A percentile compares a stretch with the other conserved stretches of the same genome.
Conservation (phyloP, 805 yeast species). For the Peterozyma toletana region DNA sequence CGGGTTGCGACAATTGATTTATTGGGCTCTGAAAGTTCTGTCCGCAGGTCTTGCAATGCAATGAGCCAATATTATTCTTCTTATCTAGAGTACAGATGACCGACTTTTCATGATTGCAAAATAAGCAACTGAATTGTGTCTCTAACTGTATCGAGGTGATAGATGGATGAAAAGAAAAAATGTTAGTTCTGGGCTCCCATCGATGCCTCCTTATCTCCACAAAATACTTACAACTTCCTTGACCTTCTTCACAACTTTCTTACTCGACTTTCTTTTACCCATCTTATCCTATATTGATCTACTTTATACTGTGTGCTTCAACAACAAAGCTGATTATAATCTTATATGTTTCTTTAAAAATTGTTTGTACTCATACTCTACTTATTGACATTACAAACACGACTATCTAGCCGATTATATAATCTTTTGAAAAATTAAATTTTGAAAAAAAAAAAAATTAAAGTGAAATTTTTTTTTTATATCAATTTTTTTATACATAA, state of each 20-base stretch:
- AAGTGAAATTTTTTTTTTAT: no score
- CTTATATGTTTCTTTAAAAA: no score
- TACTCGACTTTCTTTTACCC: conserved; percentile 84
- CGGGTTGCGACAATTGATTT: conserved; percentile 79
- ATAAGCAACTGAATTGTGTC: conserved; percentile 80
- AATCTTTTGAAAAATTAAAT: no score
- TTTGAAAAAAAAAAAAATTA: no score
- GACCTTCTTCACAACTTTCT: conserved; percentile 72
- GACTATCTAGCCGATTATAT: no score
- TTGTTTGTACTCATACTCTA: no score
- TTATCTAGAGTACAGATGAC: conserved; percentile 86
- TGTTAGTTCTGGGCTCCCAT: background rate
- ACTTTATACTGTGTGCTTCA: no score
- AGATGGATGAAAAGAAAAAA: no score
- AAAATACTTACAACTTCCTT: conserved; percentile 40
- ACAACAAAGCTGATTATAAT: no score
- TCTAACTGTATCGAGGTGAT: conserved; percentile 36
- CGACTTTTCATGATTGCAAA: conserved; percentile 92
- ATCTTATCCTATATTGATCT: no score
- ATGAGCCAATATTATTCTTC: conserved; percentile 73
- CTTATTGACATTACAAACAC: no score
- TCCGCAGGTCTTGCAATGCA: conserved; percentile 90
- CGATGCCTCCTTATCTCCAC: background rate
- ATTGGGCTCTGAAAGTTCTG: conserved; percentile 87
- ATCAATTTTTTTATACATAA: no score